Evolutionary conservation across 371 early-diverging fungal genomes (phyloP).

Genomic region (Mucor irregularis): DNA sequence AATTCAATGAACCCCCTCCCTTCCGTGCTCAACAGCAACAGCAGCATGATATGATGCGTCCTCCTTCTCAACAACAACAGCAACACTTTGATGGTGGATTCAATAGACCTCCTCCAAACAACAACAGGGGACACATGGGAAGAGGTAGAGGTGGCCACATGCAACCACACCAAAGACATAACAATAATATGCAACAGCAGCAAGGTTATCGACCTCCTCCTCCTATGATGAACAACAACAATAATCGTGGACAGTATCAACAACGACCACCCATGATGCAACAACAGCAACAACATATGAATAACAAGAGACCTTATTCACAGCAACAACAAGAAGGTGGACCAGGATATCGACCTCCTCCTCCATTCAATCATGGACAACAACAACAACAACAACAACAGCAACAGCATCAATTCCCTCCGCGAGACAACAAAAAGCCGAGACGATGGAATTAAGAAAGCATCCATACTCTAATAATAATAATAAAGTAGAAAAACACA

Average conservation of each 20-base stretch:
- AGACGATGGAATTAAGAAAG: conserved; percentile 20
- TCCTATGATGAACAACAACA: conserved; percentile 18
- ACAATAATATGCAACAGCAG: conserved; percentile 8
- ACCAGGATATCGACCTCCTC: conserved; percentile 25
- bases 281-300: conserved; percentile 8
- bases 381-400: conserved; percentile 13
- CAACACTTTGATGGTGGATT: conserved; percentile 11
- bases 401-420: conserved; percentile 1
- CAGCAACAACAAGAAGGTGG: conserved; percentile 6
- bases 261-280: conserved; percentile 2
- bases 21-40: conserved; percentile 20
- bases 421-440: conserved; percentile 14
- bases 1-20: conserved; percentile 17
- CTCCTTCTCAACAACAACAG: conserved; percentile 8
- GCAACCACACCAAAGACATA: conserved; percentile 10
- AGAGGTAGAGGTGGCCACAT: conserved; percentile 7
- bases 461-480: neutral
- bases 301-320: conserved; percentile 12
- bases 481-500: neutral
- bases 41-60: conserved; percentile 16
- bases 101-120: conserved; percentile 7
- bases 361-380: conserved; percentile 11
- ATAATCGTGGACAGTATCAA: neutral
- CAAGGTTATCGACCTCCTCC: conserved; percentile 18
- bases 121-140: neutral